phyloP scores from a whole-genome alignment of 2,329 filamentous ascomycete species.

The Ophiosphaerella herpotricha region DNA sequence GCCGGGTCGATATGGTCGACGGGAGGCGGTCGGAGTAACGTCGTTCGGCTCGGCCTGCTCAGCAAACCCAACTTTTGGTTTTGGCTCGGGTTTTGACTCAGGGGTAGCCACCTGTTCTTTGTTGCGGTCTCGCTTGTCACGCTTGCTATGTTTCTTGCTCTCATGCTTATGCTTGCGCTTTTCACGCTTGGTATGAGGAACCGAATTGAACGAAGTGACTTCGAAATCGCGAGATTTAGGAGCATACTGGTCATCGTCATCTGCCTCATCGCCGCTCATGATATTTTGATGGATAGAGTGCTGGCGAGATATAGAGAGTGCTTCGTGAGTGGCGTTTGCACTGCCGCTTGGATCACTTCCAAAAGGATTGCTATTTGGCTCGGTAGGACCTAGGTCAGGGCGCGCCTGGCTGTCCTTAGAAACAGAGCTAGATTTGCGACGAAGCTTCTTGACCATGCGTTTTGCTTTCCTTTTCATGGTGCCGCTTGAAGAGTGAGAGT shows the following conservation, averaged over 20 bases:
- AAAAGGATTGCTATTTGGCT: conserved; percentile 46
- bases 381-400: conserved; percentile 51
- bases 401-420: conserved; percentile 64
- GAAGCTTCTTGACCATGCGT: conserved; percentile 72
- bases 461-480: conserved; percentile 77
- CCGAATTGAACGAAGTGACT: conserved; percentile 39
- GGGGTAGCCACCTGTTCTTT: conserved; percentile 25
- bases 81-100: conserved; percentile 5
- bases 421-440: conserved; percentile 76
- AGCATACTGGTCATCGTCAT: conserved; percentile 54
- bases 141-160: conserved; percentile 52
- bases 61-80: conserved; percentile 47
- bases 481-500: conserved; percentile 66
- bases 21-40: conserved; percentile 54
- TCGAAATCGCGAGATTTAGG: conserved; percentile 57
- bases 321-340: conserved; percentile 21
- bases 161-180: conserved; percentile 49
- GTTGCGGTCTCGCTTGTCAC: conserved; percentile 48
- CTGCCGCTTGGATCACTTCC: conserved; percentile 34
- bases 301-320: conserved; percentile 35
- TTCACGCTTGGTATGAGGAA: conserved; percentile 44
- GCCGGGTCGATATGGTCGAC: conserved; percentile 63
- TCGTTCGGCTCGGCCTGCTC: conserved; percentile 38
- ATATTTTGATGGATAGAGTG: conserved; percentile 47
- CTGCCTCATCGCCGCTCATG: conserved; percentile 60